Percentiles rank a stretch among this genome's conserved stretches.
These are phyloP conservation scores for Heliocybe sulcata DNA, from an alignment of 1,284 basidiomycete genomes.

Conservation along the genomic window DNA sequence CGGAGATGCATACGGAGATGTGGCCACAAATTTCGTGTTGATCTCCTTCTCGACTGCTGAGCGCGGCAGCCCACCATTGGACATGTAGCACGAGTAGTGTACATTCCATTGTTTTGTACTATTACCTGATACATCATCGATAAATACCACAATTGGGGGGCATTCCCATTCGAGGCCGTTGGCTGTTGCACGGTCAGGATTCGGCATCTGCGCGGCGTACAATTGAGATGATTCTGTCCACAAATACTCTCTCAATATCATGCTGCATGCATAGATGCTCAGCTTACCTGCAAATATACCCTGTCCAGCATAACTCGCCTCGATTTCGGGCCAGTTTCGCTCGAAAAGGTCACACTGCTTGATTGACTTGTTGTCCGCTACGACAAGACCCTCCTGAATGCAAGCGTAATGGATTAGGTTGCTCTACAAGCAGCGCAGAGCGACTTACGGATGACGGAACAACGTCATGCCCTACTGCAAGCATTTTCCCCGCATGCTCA, in stretches of 20 bases:
- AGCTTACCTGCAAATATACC: too few relatives aligned
- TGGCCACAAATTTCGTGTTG: constrained; percentile 14
- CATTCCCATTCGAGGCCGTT: constrained; percentile 1
- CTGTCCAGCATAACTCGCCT: too few relatives aligned
- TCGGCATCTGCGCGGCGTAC: not conserved
- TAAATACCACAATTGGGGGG: constrained; percentile 6
- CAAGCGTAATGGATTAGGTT: too few relatives aligned
- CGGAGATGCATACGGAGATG: constrained; percentile 22
- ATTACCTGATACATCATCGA: constrained; percentile 20
- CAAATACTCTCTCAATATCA: not conserved
- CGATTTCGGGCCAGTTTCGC: not conserved
- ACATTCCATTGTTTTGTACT: constrained; percentile 15
- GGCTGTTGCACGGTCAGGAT: constrained; percentile 4
- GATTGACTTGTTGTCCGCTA: too few relatives aligned
- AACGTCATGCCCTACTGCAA: not conserved
- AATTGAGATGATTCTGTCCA: not conserved
- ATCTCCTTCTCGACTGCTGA: constrained; percentile 12
- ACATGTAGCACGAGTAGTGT: constrained; percentile 14
- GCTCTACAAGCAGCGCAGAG: too few relatives aligned
- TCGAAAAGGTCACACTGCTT: not conserved
- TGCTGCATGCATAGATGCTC: too few relatives aligned
- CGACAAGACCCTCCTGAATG: too few relatives aligned
- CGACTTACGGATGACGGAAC: not conserved
- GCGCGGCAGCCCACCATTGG: constrained; percentile 11
- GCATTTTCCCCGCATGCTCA: not conserved